Base-by-base conservation (phyloP, 2,329 filamentous ascomycete genomes). In the Pseudopithomyces chartarum region DNA sequence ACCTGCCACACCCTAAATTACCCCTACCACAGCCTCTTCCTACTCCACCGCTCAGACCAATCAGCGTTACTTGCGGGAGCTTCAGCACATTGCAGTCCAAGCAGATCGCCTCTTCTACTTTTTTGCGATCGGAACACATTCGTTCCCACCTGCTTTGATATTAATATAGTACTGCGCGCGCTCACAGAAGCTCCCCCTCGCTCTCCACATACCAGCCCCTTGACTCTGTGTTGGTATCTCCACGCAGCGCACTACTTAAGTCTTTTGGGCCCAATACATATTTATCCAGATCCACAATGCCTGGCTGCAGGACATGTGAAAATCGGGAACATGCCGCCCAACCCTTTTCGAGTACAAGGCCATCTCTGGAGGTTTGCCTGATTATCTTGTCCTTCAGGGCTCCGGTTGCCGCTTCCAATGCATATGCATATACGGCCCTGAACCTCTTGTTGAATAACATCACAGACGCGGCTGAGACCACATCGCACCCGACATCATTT, bases 221-320 rank as follows among this genome's bases (percentile, higher is more conserved):
- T 8, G 26, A 29, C 26, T 8, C 8, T 29, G 26, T 29, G 26
- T 29, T 29, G 26, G 26, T 8, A 8, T 5, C 26, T 29, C 26
- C 5, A 29, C 4, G 8, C 26, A 29, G 8, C 8, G 8, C 8
- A 4, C 4, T 29, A 29, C 26, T 8, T 8, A 29, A 29, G 26
- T 5, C 26, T 29, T 29, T 29, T 29, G 26, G 26, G 8, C 8
- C 8, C 5, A 29, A 5, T 29, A 29, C n/a, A 39, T 20, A 26
- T 19, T 52, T 32, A 22, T 23, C 56, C 15, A 36, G 38, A n/a
- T n/a, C 15, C 7, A 15, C 20, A 58, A 47, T 32, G 13, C 61
- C 57, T 23, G 67, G 63, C 42, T 72, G 69, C 45, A 59, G 62
- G 26, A 70, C 67, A 13, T 72, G 69, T 60, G 60, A 69, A n/a